Conservation (phyloP, 176 grass and related monocot genomes). For the Zea luxurians region DNA sequence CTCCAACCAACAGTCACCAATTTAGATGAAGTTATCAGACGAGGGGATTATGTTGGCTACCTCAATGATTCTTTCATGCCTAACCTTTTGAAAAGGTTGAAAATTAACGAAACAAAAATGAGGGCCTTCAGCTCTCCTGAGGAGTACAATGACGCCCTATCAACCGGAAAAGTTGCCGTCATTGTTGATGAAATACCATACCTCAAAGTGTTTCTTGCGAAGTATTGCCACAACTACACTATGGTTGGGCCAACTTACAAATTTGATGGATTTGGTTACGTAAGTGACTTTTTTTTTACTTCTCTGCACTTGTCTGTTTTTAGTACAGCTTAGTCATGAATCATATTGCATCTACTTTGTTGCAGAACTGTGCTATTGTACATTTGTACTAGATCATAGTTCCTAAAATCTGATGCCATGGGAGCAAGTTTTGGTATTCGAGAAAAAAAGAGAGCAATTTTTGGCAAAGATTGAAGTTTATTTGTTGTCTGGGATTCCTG, state of each 20-base stretch:
- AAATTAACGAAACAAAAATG: slow-evolving; percentile 56
- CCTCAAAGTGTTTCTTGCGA: slow-evolving; percentile 67
- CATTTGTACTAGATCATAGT: background rate
- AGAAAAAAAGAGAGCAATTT: background rate
- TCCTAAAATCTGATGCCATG: background rate
- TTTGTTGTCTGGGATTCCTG: background rate
- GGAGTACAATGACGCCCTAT: slow-evolving; percentile 65
- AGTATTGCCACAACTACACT: slow-evolving; percentile 61
- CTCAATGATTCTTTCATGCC: slow-evolving; percentile 71
- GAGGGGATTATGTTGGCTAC: slow-evolving; percentile 62
- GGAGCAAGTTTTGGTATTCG: background rate
- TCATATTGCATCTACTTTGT: background rate
- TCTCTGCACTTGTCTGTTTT: background rate
- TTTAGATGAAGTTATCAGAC: slow-evolving; percentile 62
- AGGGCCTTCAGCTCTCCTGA: slow-evolving; percentile 53
- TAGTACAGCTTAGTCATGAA: background rate
- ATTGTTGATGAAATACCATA: slow-evolving; percentile 93
- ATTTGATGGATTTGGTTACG: slow-evolving; percentile 84
- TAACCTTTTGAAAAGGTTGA: slow-evolving; percentile 55
- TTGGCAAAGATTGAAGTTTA: slow-evolving; percentile 7
- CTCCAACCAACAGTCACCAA: slow-evolving; percentile 71
- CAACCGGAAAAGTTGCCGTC: slow-evolving; percentile 59
- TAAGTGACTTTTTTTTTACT: slow-evolving; percentile 39
- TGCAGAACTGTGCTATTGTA: background rate
- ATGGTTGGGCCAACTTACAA: slow-evolving; percentile 75